Percentiles rank a stretch among this genome's conserved stretches.
Conservation (phyloP, 805 yeast genomes). For the Candida oleophila region DNA sequence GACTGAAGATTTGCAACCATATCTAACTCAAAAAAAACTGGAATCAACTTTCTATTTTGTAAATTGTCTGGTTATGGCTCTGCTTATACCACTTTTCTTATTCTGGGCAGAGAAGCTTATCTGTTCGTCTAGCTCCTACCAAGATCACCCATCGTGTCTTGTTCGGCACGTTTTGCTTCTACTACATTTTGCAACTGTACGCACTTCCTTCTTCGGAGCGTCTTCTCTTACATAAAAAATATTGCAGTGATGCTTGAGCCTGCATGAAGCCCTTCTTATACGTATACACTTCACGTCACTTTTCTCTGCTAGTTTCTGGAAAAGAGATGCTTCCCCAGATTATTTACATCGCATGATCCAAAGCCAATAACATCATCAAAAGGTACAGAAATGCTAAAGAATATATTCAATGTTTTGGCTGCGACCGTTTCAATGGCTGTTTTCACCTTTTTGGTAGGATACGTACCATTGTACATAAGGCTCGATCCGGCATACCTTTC, state of each 20-base stretch:
- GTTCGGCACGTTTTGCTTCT: too few species aligned
- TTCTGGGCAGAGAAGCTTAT: too few species aligned
- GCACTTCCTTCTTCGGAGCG: too few species aligned
- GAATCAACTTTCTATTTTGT: too few species aligned
- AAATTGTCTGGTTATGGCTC: too few species aligned
- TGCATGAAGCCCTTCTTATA: neutral
- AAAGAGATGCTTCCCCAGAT: neutral
- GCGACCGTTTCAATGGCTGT: slow-evolving; percentile 1
- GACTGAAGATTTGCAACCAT: too few species aligned
- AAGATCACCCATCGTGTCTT: too few species aligned
- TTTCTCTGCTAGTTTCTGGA: neutral
- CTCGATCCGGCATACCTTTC: slow-evolving; percentile 19
- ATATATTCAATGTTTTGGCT: neutral
- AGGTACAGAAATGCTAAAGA: neutral
- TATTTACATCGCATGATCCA: neutral
- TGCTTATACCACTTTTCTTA: too few species aligned
- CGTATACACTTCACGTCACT: neutral
- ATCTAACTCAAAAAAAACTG: too few species aligned
- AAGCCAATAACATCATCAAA: neutral
- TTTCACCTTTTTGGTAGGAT: neutral
- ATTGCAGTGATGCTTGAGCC: neutral
- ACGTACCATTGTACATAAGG: neutral
- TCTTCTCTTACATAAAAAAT: neutral
- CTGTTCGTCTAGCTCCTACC: too few species aligned
- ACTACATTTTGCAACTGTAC: too few species aligned